Percentiles rank a stretch among this genome's conserved stretches.
These are phyloP conservation scores for Pontederia paniculata DNA, from an alignment of 176 grass and related monocot genomes.

Conservation along the genomic window DNA sequence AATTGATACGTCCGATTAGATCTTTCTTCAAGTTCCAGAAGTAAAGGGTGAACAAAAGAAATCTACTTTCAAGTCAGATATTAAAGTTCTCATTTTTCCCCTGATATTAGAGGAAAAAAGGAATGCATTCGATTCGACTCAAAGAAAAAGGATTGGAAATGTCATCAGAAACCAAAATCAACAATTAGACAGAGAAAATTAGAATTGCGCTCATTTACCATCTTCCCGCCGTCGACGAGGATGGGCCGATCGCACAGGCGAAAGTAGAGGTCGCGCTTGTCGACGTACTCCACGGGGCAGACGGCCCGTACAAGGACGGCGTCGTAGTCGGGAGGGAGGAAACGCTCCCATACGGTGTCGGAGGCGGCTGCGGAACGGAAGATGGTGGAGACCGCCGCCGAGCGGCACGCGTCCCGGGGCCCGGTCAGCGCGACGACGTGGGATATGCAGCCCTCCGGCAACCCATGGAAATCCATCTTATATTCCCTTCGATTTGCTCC, in stretches of 20 bases:
- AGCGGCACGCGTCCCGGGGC: conserved; percentile 21
- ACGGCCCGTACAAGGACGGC: background rate
- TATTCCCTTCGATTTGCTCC: no score
- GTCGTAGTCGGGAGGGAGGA: conserved; percentile 12
- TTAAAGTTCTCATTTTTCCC: no score
- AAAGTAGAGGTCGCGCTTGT: conserved; percentile 20
- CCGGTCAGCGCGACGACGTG: conserved; percentile 7
- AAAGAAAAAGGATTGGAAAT: no score
- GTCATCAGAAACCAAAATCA: no score
- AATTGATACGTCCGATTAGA: no score
- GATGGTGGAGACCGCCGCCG: conserved; percentile 12
- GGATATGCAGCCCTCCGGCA: conserved; percentile 25
- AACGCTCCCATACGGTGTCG: conserved; percentile 13
- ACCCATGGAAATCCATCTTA: no score
- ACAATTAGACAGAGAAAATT: no score
- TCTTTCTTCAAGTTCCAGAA: no score
- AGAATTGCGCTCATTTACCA: background rate
- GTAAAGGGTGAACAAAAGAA: no score
- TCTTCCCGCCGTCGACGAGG: conserved; percentile 16
- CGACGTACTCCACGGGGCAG: conserved; percentile 6
- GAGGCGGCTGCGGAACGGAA: conserved; percentile 15
- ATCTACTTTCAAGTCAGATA: no score
- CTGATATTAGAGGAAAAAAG: no score
- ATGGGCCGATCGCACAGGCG: conserved; percentile 19
- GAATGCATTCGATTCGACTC: no score